Evolutionary conservation across 441 rosid species (phyloP), one percentile per base, ranked within the genome.

Genomic region (Dalechampia spathulata): DNA sequence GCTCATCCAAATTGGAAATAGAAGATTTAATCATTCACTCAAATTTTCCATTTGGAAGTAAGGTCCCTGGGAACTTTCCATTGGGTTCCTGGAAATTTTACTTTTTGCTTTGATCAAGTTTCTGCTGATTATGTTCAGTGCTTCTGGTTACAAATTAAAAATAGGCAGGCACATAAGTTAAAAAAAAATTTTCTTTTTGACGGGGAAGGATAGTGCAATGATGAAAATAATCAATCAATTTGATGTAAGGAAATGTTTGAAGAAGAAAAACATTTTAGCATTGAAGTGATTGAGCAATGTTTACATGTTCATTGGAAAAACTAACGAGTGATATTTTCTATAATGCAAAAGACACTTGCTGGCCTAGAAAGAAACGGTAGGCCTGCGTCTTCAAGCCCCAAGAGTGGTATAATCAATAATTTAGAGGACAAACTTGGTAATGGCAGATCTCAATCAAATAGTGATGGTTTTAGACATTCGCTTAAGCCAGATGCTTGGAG

Each of bases 271-370:
- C 26, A 6, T 27, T 60, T 32, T 61, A 25, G 50, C 7, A 14
- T 47, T 47, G 40, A 20, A 11, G 39, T 36, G 36, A 44, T 58
- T 51, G 52, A 47, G 21, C 47, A 37, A n/a, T 37, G 37, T 46
- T 41, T 57, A 41, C 10, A 45, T 57, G 28, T 59, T 49, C 51
- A 19, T 45, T 58, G 34, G 38, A 41, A n/a, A 58, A 65, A 53
- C 55, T 51, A 70, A 66, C 63, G 59, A 70, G 42, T 49, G 23
- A 55, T 58, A 46, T 58, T 54, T 76, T 51, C 74, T 79, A 40
- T 63, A 67, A 62, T 55, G 68, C 66, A 71, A 85, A 82, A 87
- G 96, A 73, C 85, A 76, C 83, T 72, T 64, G 75, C 80, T 71
- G 83, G 63, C 52, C 49, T 44, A 49, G 73, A 55, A 60, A 73